Percentiles rank a stretch among this genome's conserved stretches.
phyloP scores from a whole-genome alignment of 73 alveolate genomes.

The Paramecium caudatum region DNA sequence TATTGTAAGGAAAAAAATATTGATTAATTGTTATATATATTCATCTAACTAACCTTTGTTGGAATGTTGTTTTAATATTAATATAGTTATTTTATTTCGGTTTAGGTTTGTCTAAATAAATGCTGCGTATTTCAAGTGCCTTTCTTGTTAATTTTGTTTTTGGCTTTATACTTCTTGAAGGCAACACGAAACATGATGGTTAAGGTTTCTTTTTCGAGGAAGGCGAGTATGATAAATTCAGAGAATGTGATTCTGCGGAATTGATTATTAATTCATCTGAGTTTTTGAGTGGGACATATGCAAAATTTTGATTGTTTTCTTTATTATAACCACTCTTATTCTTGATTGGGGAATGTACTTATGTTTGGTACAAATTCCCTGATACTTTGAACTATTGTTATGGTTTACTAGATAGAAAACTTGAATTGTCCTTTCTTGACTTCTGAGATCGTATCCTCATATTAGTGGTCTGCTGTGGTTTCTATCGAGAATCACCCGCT shows the following conservation, averaged over 20 bases:
- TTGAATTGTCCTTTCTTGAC: conserved; percentile 34
- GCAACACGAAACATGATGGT: conserved; percentile 35
- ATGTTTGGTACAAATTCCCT: background rate
- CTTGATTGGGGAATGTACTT: conserved; percentile 10
- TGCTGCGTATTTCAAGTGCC: background rate
- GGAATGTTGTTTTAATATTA: background rate
- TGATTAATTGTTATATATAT: background rate
- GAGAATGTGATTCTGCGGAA: conserved; percentile 42
- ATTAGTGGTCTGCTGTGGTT: background rate
- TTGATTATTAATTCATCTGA: conserved; percentile 39
- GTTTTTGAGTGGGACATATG: background rate
- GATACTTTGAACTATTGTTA: background rate
- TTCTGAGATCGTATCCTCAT: background rate
- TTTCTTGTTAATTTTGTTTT: background rate
- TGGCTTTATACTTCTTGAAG: conserved; percentile 27
- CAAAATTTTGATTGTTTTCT: background rate
- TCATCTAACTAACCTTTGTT: background rate
- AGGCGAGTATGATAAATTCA: conserved; percentile 49
- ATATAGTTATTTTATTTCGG: background rate
- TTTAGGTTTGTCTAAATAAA: conserved; percentile 7
- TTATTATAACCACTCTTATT: background rate
- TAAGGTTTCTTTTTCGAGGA: conserved; percentile 20
- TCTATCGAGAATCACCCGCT: background rate
- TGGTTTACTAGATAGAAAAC: background rate
- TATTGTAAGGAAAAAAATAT: background rate